A percentile compares a stretch with the other conserved stretches of the same genome.
phyloP scores from a whole-genome alignment of 2,329 filamentous ascomycete species.

The Sordariomycetes sp. region DNA sequence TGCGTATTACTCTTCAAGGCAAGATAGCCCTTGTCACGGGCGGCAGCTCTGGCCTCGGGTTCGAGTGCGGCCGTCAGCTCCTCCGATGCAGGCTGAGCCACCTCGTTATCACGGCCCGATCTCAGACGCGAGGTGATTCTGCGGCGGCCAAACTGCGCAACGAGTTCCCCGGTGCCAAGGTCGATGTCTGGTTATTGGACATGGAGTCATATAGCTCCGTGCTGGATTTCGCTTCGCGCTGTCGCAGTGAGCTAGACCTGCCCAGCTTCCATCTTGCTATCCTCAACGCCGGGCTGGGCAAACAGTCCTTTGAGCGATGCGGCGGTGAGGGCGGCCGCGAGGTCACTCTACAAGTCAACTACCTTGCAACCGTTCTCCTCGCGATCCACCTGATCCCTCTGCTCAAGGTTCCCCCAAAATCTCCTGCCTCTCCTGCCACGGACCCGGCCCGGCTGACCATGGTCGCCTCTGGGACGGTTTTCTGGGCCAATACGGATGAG shows the following conservation, averaged over 20 bases:
- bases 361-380: conserved; percentile 19
- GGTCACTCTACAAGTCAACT: conserved; percentile 25
- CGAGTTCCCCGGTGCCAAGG: conserved; percentile 13
- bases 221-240: conserved; percentile 19
- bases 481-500: no score
- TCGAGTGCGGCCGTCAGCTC: conserved; percentile 26
- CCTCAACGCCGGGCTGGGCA: conserved; percentile 26
- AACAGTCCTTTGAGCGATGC: conserved; percentile 6
- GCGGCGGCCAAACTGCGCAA: conserved; percentile 18
- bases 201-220: conserved; percentile 27
- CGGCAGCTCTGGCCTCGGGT: conserved; percentile 27
- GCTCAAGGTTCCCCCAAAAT: conserved; percentile 7
- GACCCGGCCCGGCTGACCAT: conserved; percentile 11
- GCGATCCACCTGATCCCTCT: conserved; percentile 17
- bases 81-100: conserved; percentile 19
- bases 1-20: conserved; percentile 12
- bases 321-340: conserved; percentile 17
- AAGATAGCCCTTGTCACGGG: conserved; percentile 30
- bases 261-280: conserved; percentile 33
- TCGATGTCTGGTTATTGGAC: conserved; percentile 30
- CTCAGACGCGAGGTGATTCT: conserved; percentile 20
- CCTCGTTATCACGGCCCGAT: conserved; percentile 29
- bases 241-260: conserved; percentile 15
- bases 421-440: neutral
- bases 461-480: conserved; percentile 12